phyloP scores from a whole-genome alignment of 1,284 basidiomycete species.

The Apiotrichum sp. region DNA sequence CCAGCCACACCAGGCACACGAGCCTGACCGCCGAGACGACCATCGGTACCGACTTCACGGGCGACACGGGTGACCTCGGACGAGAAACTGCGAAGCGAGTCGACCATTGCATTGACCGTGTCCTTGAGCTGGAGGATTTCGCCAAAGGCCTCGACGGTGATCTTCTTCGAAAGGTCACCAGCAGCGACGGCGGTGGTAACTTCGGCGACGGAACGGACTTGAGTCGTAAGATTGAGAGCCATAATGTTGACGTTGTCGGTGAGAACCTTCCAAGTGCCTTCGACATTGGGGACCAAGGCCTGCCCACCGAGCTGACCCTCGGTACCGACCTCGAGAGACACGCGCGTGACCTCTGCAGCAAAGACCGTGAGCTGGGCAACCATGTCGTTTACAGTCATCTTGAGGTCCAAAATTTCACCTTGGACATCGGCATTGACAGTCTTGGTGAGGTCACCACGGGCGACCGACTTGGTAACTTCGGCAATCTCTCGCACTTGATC shows the following conservation, averaged over 20 bases:
- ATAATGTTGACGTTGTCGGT: slow-evolving; percentile 85
- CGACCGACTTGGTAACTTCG: slow-evolving; percentile 93
- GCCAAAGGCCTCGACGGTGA: slow-evolving; percentile 92
- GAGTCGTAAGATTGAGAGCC: slow-evolving; percentile 74
- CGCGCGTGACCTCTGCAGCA: slow-evolving; percentile 64
- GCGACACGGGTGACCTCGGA: slow-evolving; percentile 68
- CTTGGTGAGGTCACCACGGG: slow-evolving; percentile 81
- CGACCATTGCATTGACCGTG: slow-evolving; percentile 45
- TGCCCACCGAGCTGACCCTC: slow-evolving; percentile 96
- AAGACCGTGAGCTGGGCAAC: slow-evolving; percentile 51
- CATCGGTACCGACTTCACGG: slow-evolving; percentile 89
- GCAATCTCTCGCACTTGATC: slow-evolving; percentile 97
- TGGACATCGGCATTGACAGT: slow-evolving; percentile 92
- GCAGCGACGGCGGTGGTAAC: slow-evolving; percentile 97
- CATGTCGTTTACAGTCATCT: slow-evolving; percentile 55
- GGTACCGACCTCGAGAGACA: slow-evolving; percentile 86
- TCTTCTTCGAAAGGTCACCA: slow-evolving; percentile 81
- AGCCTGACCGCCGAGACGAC: slow-evolving; percentile 90
- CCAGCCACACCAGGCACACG: slow-evolving; percentile 79
- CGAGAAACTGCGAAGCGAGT: slow-evolving; percentile 51
- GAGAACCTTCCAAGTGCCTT: slow-evolving; percentile 88
- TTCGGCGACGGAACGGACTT: slow-evolving; percentile 92
- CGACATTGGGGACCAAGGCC: slow-evolving; percentile 75
- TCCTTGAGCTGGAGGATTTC: slow-evolving; percentile 87
- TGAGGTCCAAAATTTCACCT: slow-evolving; percentile 94